Evolutionary conservation across 2,329 filamentous ascomycete genomes (phyloP).

Genomic region (Neurospora crassa): DNA sequence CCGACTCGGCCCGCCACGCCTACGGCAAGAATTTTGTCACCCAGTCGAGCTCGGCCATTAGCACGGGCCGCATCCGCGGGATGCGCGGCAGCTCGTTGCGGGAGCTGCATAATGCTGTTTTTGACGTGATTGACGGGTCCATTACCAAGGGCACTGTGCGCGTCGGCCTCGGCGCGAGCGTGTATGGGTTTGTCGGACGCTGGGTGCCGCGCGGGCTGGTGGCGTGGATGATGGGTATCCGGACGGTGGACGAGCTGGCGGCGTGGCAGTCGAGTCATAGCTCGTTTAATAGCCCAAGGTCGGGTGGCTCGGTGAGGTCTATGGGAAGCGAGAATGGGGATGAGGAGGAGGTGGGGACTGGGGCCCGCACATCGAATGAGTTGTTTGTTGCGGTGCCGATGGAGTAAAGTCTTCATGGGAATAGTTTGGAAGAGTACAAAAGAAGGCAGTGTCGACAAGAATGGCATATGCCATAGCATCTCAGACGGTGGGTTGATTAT

Average conservation of each 20-base stretch:
- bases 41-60: slow-evolving; percentile 45
- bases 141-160: slow-evolving; percentile 56
- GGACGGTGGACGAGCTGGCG: slow-evolving; percentile 48
- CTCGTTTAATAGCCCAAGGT: slow-evolving; percentile 17
- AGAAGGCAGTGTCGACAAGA: background rate
- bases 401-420: slow-evolving; percentile 19
- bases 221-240: slow-evolving; percentile 87
- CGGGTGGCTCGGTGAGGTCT: slow-evolving; percentile 2
- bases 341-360: slow-evolving; percentile 26
- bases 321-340: slow-evolving; percentile 21
- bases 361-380: background rate
- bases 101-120: slow-evolving; percentile 76
- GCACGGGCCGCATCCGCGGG: slow-evolving; percentile 47
- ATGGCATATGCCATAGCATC: background rate
- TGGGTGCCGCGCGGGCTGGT: slow-evolving; percentile 71
- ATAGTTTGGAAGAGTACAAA: background rate
- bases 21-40: slow-evolving; percentile 54
- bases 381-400: slow-evolving; percentile 41
- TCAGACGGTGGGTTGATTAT: background rate
- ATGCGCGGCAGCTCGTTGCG: slow-evolving; percentile 62
- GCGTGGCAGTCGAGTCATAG: slow-evolving; percentile 35
- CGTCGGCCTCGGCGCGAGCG: slow-evolving; percentile 72
- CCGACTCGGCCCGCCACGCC: slow-evolving; percentile 47
- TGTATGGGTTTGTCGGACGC: slow-evolving; percentile 77
- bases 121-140: slow-evolving; percentile 71